Conservation (phyloP, 2,329 filamentous ascomycete species). For the Acrodontium crateriforme region DNA sequence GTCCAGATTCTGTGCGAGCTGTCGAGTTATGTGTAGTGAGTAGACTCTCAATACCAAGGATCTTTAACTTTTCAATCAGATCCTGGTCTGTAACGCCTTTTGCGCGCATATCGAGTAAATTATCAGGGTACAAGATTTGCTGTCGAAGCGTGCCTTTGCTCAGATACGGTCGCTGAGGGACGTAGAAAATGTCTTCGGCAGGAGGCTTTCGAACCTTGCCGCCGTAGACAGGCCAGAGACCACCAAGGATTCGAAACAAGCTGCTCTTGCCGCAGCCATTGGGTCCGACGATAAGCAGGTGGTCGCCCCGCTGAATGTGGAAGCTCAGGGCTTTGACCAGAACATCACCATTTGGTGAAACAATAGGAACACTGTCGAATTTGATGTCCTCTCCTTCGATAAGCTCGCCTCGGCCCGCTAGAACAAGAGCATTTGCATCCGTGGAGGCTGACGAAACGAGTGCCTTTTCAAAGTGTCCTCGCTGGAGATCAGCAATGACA, state of each 20-base stretch:
- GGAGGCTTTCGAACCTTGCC: slow-evolving; percentile 84
- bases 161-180: slow-evolving; percentile 88
- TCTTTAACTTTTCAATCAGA: slow-evolving; percentile 59
- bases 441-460: slow-evolving; percentile 78
- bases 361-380: slow-evolving; percentile 83
- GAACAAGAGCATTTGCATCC: slow-evolving; percentile 67
- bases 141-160: slow-evolving; percentile 84
- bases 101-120: slow-evolving; percentile 69
- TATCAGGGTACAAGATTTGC: slow-evolving; percentile 94
- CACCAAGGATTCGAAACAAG: slow-evolving; percentile 89
- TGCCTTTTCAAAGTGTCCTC: slow-evolving; percentile 89
- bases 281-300: slow-evolving; percentile 86
- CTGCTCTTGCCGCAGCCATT: slow-evolving; percentile 97
- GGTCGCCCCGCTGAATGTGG: slow-evolving; percentile 70
- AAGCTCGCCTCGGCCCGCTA: slow-evolving; percentile 68
- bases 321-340: slow-evolving; percentile 78
- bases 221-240: slow-evolving; percentile 94
- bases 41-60: slow-evolving; percentile 71
- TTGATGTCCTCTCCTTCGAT: slow-evolving; percentile 72
- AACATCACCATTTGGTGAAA: slow-evolving; percentile 91
- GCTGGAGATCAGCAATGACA: slow-evolving; percentile 86
- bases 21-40: slow-evolving; percentile 52
- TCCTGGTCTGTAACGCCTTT: slow-evolving; percentile 73
- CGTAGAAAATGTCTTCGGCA: slow-evolving; percentile 92
- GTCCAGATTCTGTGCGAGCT: slow-evolving; percentile 2